phyloP scores from a whole-genome alignment of 495 filamentous ascomycete species.

The Staphylotrichum tortipilum region DNA sequence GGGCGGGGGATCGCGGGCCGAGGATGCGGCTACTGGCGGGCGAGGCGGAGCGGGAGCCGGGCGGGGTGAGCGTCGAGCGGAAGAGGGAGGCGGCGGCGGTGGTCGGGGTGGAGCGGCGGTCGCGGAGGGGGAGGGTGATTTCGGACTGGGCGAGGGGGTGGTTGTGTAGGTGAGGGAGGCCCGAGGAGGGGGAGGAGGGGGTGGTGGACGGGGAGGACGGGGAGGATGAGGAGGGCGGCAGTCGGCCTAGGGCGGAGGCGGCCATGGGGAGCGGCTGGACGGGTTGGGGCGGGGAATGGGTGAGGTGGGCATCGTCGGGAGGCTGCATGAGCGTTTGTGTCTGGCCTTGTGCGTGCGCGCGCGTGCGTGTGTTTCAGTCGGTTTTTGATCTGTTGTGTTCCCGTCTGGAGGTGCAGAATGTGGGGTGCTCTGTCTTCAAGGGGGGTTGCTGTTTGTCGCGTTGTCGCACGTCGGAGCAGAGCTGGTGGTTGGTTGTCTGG shows the following conservation, averaged over 20 bases:
- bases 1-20: conserved; percentile 46
- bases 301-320: conserved; percentile 34
- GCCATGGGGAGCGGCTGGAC: conserved; percentile 36
- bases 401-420: too few relatives aligned
- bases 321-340: conserved; percentile 32
- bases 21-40: conserved; percentile 46
- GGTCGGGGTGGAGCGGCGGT: conserved; percentile 25
- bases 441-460: too few relatives aligned
- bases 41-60: conserved; percentile 49
- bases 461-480: background rate
- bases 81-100: conserved; percentile 44
- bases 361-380: too few relatives aligned
- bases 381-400: too few relatives aligned
- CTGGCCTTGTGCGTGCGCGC: too few relatives aligned
- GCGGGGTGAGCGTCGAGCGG: conserved; percentile 47
- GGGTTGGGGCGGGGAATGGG: conserved; percentile 26
- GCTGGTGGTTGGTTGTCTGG: too few relatives aligned
- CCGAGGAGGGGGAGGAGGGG: conserved; percentile 35
- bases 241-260: conserved; percentile 27
- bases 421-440: too few relatives aligned
- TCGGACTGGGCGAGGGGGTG: conserved; percentile 31
- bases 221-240: conserved; percentile 20
- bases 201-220: conserved; percentile 27
- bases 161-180: too few relatives aligned
- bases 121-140: conserved; percentile 37